Base-by-base conservation (phyloP, 768 basidiomycete genomes). In the Naganishia vaughanmartiniae region DNA sequence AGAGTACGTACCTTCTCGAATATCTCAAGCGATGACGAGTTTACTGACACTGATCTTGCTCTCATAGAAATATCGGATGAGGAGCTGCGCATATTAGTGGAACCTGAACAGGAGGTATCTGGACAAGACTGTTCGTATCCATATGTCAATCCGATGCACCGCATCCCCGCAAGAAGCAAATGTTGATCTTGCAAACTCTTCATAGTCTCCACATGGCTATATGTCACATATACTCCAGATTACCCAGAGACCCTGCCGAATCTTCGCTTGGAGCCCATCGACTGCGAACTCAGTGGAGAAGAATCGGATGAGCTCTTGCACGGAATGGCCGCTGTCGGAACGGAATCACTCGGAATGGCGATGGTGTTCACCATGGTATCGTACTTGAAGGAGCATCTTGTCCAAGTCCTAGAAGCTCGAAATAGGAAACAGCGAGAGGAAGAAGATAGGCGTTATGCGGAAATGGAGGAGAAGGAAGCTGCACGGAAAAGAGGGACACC, bases 291-390 rank as follows among this genome's bases (percentile, higher is more conserved):
- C 19, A 73, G 57, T 4, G 75, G 75, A 7, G 78, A 75, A 30
- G 85, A 87, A 21, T 86, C 88, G 42, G 81, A 83, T 11, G 89
- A 90, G 72, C 78, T 86, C 4, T 77, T 85, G 24, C 76, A 80
- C 17, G 84, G 91, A 21, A 79, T 94, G 34, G 33, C 21, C 26
- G 28, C 39, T 12, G 19, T 79, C 75, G 81, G 76, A 24, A 78
- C 79, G 67, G 81, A 82, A 65, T 77, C 74, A 14, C 42, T 79
- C 31, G 81, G 80, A 53, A 94, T 94, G 89, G 93, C 96, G 2
- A 97, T 98, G 93, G 94, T 93, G 21, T 99, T 96, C 78, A 93
- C 95, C 0, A 84, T 99, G 21, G 89, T 93, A 14, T 89, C 90
- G 0, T 89, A 90, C 75, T 85, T 96, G 54, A 85, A 90, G 73